A percentile compares a stretch with the other conserved stretches of the same genome.
phyloP scores from a whole-genome alignment of 306 rosid species.

The Vigna radiata region DNA sequence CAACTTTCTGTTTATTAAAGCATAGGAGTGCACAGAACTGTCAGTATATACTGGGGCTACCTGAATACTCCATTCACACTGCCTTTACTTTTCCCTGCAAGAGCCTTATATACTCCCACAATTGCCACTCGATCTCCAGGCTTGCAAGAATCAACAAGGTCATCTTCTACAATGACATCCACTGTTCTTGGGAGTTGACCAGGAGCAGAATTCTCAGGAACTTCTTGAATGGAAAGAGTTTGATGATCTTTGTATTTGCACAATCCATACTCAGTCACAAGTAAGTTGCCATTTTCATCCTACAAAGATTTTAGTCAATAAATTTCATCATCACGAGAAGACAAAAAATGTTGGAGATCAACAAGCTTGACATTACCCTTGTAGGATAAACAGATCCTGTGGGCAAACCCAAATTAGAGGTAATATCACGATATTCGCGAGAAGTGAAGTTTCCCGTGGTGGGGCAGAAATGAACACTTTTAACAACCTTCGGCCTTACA shows the following conservation, averaged over 20 bases:
- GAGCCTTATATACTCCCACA: conserved; percentile 93
- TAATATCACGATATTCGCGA: conserved; percentile 94
- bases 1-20: conserved; percentile 28
- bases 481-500: conserved; percentile 97
- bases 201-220: conserved; percentile 98
- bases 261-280: conserved; percentile 94
- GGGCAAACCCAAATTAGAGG: conserved; percentile 94
- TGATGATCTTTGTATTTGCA: conserved; percentile 98
- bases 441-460: conserved; percentile 68
- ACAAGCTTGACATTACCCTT: conserved; percentile 73
- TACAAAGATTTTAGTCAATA: conserved; percentile 38
- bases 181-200: conserved; percentile 99
- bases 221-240: conserved; percentile 95
- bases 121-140: conserved; percentile 98
- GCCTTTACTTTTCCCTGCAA: conserved; percentile 91
- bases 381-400: conserved; percentile 97
- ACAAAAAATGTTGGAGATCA: conserved; percentile 37
- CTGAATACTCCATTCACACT: conserved; percentile 95
- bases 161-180: conserved; percentile 91
- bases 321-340: conserved; percentile 3
- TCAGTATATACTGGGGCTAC: conserved; percentile 52
- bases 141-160: conserved; percentile 94
- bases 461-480: conserved; percentile 97
- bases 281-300: conserved; percentile 94
- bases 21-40: conserved; percentile 24